Percentiles rank a stretch among this genome's conserved stretches.
Evolutionary conservation across 2,329 filamentous ascomycete species (phyloP).

Genomic region (Penicillium fuscoglaucum): DNA sequence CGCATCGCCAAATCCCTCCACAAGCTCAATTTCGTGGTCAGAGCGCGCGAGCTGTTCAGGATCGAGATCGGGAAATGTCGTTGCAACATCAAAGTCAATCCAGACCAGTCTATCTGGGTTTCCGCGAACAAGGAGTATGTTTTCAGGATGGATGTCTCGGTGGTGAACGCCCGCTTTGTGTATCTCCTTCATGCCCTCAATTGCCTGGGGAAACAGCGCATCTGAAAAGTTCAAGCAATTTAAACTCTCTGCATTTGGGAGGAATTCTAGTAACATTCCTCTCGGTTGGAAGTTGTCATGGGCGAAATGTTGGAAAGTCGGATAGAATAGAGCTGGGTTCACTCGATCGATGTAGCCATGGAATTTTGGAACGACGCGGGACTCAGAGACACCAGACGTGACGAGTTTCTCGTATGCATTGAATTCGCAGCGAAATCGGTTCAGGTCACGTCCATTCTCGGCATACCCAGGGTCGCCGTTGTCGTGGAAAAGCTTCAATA

Average conservation of each 20-base stretch:
- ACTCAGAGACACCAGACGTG: constrained; percentile 17
- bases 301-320: constrained; percentile 20
- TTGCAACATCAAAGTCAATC: constrained; percentile 30
- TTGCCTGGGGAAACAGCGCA: constrained; percentile 12
- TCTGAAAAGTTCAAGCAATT: constrained; percentile 26
- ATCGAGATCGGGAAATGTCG: constrained; percentile 17
- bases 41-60: constrained; percentile 7
- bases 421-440: constrained; percentile 26
- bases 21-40: constrained; percentile 19
- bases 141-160: constrained; percentile 22
- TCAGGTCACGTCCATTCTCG: constrained; percentile 26
- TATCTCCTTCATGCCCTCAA: constrained; percentile 24
- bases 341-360: constrained; percentile 26
- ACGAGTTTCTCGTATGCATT: constrained; percentile 24
- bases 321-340: constrained; percentile 19
- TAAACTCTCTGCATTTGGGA: constrained; percentile 16
- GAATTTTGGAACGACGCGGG: constrained; percentile 25
- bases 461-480: constrained; percentile 28
- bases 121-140: constrained; percentile 21
- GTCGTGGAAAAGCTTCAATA: constrained; percentile 25
- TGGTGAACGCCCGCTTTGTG: constrained; percentile 22
- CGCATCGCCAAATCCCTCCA: constrained; percentile 14
- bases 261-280: constrained; percentile 21
- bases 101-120: constrained; percentile 22
- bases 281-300: constrained; percentile 18